Evolutionary conservation across 345 rosid genomes (phyloP), one percentile per base, ranked within the genome.

Genomic region (Trapa incisa): DNA sequence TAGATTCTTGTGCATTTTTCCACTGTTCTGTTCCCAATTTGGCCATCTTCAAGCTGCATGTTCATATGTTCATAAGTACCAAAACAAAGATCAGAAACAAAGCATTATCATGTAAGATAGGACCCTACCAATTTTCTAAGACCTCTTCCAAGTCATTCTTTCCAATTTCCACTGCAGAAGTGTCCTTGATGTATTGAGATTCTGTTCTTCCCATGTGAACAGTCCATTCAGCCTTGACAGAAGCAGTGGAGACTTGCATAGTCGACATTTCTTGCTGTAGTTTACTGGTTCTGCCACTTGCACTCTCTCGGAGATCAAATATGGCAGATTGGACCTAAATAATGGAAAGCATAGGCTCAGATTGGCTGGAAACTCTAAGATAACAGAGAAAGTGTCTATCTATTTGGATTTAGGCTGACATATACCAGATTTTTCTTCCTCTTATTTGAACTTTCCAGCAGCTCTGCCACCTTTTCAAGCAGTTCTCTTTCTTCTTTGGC

Each of bases 261-360:
- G 94, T 87, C 60, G 90, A 86, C 96, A 89, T 89, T 81, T 91
- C 99, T 78, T 85, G 83, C 74, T 89, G 99, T 68, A 91, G 71
- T 45, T 82, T 83, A 66, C 64, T 77, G 47, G 96, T 89, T 89
- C 85, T 87, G 73, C 81, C 76, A 76, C 85, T 84, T 71, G 92
- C 79, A 67, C 86, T 85, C 70, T 87, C 89, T 36, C 87, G 88
- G 61, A 95, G 81, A 81, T 91, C 97, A 41, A 85, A 85, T 69
- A 95, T 90, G 64, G 96, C 86, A 85, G 79, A 73, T 87, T 91
- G 96, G 38, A 94, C 97, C 99, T 94, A 61, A 66, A 52, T n/a
- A 57, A 56, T 9, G 32, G 37, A 71, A 57, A 7, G 5, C 70
- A 29, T 56, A 33, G 22, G 45, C 72, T 67, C 41, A 32, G 29